Evolutionary conservation across 495 filamentous ascomycete species (phyloP).

Genomic region (Platismatia glauca): DNA sequence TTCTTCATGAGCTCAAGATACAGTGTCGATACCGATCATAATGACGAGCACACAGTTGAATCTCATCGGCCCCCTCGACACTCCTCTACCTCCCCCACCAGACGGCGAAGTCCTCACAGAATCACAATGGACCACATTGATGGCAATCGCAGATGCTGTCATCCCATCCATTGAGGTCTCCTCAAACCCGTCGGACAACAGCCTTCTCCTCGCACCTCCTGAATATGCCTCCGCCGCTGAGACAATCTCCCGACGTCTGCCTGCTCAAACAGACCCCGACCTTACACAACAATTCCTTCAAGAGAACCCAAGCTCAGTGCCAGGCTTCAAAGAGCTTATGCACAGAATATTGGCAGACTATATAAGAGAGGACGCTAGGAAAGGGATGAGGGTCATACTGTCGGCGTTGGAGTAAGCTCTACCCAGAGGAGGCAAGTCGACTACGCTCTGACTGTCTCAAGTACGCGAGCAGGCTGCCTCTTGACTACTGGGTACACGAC

Average conservation of each 20-base stretch:
- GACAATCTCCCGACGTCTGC: conserved; percentile 27
- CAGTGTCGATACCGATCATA: too few species aligned
- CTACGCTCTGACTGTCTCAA: conserved; percentile 25
- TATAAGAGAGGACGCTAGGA: conserved; percentile 40
- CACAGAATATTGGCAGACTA: conserved; percentile 37
- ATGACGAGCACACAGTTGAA: conserved; percentile 23
- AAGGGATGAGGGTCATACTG: conserved; percentile 43
- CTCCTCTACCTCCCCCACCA: conserved; percentile 36
- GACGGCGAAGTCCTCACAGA: conserved; percentile 36
- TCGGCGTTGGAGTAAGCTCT: conserved; percentile 45
- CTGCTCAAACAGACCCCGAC: conserved; percentile 26
- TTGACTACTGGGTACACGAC: conserved; percentile 56
- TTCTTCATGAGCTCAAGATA: too few species aligned
- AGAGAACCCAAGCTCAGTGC: conserved; percentile 42
- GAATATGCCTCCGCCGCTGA: conserved; percentile 31
- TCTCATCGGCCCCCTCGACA: conserved; percentile 31
- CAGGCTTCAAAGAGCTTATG: conserved; percentile 37
- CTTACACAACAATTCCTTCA: conserved; percentile 38
- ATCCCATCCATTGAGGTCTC: conserved; percentile 42
- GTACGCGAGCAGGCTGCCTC: conserved; percentile 59
- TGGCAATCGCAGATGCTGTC: conserved; percentile 47
- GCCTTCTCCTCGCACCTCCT: conserved; percentile 26
- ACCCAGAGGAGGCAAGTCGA: not conserved
- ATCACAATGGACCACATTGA: conserved; percentile 47
- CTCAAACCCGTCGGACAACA: conserved; percentile 16